Evolutionary conservation across 345 rosid species (phyloP), one percentile per base, ranked within the genome.

Genomic region (Erucastrum elatum): DNA sequence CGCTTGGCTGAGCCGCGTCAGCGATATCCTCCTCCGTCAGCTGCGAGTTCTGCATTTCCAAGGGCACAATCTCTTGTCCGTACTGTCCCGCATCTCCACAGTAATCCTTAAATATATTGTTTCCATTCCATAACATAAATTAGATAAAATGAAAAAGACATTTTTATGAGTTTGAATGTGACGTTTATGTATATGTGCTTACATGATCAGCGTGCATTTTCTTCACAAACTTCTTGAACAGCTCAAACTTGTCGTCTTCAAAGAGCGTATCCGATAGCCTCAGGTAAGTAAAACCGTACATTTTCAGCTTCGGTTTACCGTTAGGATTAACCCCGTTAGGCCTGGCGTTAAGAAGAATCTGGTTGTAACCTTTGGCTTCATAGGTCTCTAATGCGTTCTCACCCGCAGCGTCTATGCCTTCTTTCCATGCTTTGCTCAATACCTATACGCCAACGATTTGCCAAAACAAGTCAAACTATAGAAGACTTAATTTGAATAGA

Each of bases 181-280:
- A 4, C 31, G 31, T 29, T 29, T 29, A 29, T 29, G 31, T 29
- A 29, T 29, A 29, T 29, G 31, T 29, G 7, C 85, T 82, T 88
- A 91, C 94, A 77, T 89, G 94, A 82, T 91, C 88, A 21, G 90
- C 97, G 64, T 91, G 97, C 93, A 90, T 88, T 77, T 89, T 90
- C 87, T 74, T 91, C 80, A 91, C 91, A 15, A 91, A 90, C 44
- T 71, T 87, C 84, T 86, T 89, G 86, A 94, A 91, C 75, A 84
- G 21, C 33, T 81, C 83, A 80, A 87, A 88, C 61, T 90, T 94
- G 39, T 71, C 63, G 58, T 59, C 73, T 70, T 84, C 10, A 12
- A 89, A 51, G 5, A 90, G 31, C 31, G 31, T 29, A 29, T 29
- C 31, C 3, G 31, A 29, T 29, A 29, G 31, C 31, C 31, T 29